These are phyloP conservation scores for Bassia scoparia DNA, from an alignment of 148 eudicot genomes.

Conservation along the genomic window DNA sequence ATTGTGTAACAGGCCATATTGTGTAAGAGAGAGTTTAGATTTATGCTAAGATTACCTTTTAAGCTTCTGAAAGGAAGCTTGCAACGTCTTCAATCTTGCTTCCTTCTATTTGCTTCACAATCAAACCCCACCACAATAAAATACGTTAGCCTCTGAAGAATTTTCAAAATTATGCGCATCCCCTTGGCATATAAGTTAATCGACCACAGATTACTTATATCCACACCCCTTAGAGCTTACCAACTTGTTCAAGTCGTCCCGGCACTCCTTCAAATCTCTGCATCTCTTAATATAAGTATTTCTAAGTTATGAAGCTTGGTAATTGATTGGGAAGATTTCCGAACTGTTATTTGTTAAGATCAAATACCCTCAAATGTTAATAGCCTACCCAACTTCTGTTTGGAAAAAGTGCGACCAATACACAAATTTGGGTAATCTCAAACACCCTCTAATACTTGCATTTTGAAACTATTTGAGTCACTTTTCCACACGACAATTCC, in stretches of 20 bases:
- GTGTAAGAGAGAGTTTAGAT: not conserved
- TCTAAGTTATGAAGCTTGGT: not conserved
- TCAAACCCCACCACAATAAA: not conserved
- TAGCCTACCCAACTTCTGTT: slow-evolving; percentile 20
- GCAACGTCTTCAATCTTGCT: not conserved
- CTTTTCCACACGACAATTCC: not conserved
- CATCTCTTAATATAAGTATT: slow-evolving; percentile 11
- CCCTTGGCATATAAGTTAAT: slow-evolving; percentile 19
- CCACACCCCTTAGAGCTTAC: too few species aligned
- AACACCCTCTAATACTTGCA: slow-evolving; percentile 17
- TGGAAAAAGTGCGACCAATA: not conserved
- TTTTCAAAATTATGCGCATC: slow-evolving; percentile 14
- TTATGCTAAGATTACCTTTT: not conserved
- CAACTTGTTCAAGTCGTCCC: too few species aligned
- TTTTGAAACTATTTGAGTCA: not conserved
- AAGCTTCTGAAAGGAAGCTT: not conserved
- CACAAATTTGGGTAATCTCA: not conserved
- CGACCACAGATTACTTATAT: too few species aligned
- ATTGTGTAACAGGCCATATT: not conserved
- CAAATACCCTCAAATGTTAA: slow-evolving; percentile 31
- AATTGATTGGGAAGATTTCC: slow-evolving; percentile 12
- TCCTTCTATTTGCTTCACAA: not conserved
- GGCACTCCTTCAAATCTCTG: too few species aligned
- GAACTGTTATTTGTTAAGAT: slow-evolving; percentile 7
- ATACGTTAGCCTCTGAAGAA: not conserved